These are phyloP conservation scores for Lumnitzera littorea DNA, from an alignment of 345 rosid genomes.

Conservation along the genomic window DNA sequence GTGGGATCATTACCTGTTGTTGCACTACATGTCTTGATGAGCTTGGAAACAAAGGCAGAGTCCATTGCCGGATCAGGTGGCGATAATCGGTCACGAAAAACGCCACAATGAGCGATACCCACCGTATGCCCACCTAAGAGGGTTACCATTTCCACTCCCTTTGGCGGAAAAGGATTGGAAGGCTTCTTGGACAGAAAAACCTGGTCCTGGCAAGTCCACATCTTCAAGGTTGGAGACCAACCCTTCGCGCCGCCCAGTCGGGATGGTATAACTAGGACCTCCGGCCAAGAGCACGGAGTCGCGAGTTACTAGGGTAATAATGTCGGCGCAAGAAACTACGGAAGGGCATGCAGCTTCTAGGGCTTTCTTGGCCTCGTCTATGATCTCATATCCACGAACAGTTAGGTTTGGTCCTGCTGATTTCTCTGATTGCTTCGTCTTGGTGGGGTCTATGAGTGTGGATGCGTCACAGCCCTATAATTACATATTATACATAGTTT, in stretches of 20 bases:
- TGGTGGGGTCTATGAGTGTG: slow-evolving; percentile 50
- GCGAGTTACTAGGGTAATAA: slow-evolving; percentile 51
- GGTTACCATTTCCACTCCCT: slow-evolving; percentile 55
- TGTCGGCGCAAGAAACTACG: slow-evolving; percentile 71
- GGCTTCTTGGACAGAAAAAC: slow-evolving; percentile 29
- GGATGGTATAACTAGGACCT: slow-evolving; percentile 41
- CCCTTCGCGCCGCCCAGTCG: slow-evolving; percentile 64
- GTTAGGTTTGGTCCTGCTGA: slow-evolving; percentile 58
- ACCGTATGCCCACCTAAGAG: slow-evolving; percentile 74
- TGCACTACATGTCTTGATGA: slow-evolving; percentile 30
- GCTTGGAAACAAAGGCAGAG: slow-evolving; percentile 24
- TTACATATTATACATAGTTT: too few species aligned
- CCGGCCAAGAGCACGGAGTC: slow-evolving; percentile 50
- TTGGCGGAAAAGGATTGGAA: slow-evolving; percentile 27
- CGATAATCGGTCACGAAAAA: slow-evolving; percentile 44
- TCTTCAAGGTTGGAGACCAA: slow-evolving; percentile 29
- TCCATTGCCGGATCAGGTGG: slow-evolving; percentile 52
- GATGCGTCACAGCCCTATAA: slow-evolving; percentile 78
- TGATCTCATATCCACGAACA: slow-evolving; percentile 51
- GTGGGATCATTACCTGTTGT: slow-evolving; percentile 27
- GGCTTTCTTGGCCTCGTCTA: slow-evolving; percentile 48
- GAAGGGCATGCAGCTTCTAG: slow-evolving; percentile 51
- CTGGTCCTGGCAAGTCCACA: slow-evolving; percentile 62
- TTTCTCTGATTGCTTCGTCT: slow-evolving; percentile 40
- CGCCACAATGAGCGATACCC: slow-evolving; percentile 59